phyloP scores from a whole-genome alignment of 2,329 filamentous ascomycete genomes.

The Paecilomyces fulvus region DNA sequence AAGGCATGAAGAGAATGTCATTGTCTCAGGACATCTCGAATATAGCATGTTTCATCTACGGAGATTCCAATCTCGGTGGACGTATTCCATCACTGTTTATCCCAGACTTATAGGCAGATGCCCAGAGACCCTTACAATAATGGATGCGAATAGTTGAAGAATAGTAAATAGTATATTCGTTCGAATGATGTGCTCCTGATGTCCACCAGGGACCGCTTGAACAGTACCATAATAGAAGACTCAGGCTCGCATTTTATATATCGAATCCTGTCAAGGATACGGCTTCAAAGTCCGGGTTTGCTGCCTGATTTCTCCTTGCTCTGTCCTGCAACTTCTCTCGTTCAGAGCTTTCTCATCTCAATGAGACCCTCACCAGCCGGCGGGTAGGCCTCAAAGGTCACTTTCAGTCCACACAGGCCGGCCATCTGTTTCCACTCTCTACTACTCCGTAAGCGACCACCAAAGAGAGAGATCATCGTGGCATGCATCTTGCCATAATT shows the following conservation, averaged over 20 bases:
- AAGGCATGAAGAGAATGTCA: too few relatives aligned
- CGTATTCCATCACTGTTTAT: neutral
- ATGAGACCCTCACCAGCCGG: conserved; percentile 24
- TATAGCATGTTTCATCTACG: neutral
- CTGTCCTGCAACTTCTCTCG: too few relatives aligned
- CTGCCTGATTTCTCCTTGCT: too few relatives aligned
- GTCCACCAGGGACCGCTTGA: too few relatives aligned
- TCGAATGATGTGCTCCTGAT: too few relatives aligned
- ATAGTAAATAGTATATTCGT: too few relatives aligned
- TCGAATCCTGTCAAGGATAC: too few relatives aligned
- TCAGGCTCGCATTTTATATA: too few relatives aligned
- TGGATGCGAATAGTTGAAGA: neutral
- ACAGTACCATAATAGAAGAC: too few relatives aligned
- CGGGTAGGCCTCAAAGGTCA: conserved; percentile 29
- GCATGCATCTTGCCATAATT: conserved; percentile 29
- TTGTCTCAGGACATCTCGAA: neutral
- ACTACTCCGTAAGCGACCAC: conserved; percentile 25
- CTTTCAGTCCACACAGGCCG: conserved; percentile 20
- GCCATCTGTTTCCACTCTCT: conserved; percentile 28
- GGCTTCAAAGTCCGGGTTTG: too few relatives aligned
- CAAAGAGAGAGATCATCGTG: conserved; percentile 29
- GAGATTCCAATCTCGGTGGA: neutral
- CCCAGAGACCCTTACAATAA: neutral
- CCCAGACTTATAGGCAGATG: too few relatives aligned
- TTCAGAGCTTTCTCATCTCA: conserved; percentile 22